Evolutionary conservation across 2,329 filamentous ascomycete genomes (phyloP).

Genomic region (Pyricularia sp.): DNA sequence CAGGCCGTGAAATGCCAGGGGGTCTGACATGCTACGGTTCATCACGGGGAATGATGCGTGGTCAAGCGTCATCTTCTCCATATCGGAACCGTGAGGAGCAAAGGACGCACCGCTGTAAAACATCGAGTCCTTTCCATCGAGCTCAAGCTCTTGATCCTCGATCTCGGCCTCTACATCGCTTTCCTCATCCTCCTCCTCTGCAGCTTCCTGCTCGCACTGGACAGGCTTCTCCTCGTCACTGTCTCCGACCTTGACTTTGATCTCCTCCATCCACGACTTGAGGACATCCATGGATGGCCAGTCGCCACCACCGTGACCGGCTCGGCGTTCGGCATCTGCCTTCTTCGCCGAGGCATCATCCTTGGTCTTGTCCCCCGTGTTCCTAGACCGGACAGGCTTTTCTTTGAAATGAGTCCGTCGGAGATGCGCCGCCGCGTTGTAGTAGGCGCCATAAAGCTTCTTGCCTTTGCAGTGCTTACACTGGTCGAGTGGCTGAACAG

Average conservation of each 20-base stretch:
- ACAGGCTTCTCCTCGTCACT: conserved; percentile 20
- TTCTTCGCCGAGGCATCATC: conserved; percentile 5
- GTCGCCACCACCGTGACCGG: conserved; percentile 43
- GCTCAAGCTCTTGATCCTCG: not conserved
- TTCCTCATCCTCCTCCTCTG: conserved; percentile 6
- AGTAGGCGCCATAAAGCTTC: conserved; percentile 85
- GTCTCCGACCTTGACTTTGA: conserved; percentile 33
- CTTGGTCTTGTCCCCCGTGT: conserved; percentile 16
- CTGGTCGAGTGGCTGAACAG: conserved; percentile 57
- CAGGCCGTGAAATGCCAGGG: not conserved
- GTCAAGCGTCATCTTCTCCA: not conserved
- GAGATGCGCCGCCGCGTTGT: conserved; percentile 89
- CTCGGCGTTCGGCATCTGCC: conserved; percentile 37
- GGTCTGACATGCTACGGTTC: not conserved
- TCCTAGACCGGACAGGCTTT: conserved; percentile 34
- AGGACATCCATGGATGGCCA: conserved; percentile 48
- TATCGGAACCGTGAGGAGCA: not conserved
- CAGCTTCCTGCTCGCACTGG: conserved; percentile 16
- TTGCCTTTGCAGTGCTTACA: conserved; percentile 73
- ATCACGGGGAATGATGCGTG: not conserved
- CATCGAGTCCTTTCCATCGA: not conserved
- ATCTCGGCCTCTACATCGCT: not conserved
- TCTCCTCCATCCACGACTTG: conserved; percentile 51
- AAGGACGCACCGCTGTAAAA: not conserved
- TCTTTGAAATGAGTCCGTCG: conserved; percentile 80